Base-by-base conservation (phyloP, 345 rosid genomes). In the Citropsis articulata region DNA sequence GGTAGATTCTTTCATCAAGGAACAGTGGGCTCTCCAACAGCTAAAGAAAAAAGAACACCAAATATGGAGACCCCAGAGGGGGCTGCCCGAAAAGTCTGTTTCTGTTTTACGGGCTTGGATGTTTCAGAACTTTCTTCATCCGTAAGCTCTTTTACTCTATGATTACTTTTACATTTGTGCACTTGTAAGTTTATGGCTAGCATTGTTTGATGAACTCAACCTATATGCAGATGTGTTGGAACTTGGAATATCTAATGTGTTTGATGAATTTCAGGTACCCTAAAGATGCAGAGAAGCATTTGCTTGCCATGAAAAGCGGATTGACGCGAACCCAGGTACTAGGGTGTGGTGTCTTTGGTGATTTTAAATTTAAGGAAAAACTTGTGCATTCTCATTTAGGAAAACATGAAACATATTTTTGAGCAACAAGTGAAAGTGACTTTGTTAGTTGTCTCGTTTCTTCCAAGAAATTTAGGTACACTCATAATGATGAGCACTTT, bases 121-220 rank as follows among this genome's bases (percentile, higher is more conserved):
- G 99, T 96, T 96, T 84, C 94, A 96, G 70, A 94, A 96, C 89
- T 96, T 96, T 63, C 99, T 96, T 84, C 99, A 96, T 80, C 99
- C 99, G 99, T 96, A 79, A 90, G 89, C 73, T 71, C 50, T 61
- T n/a, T 48, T 55, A 53, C 38, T 12, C 0, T 1, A 21, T 24
- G 59, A 4, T 68, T 42, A 21, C 21, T 61, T 77, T 6, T 57
- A 53, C 28, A 73, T 67, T 5, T 45, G 25, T 57, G 33, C 55
- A 40, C 40, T 40, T 38, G 6, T 22, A 50, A 28, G 50, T 45
- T 45, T 45, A 13, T 3, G 50, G 50, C 4, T 21, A 31, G 77
- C 65, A 36, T 25, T n/a, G 6, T 53, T 65, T 66, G 77, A 71
- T 53, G 2, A n/a, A 5, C 66, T 42, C 60, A 16, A 7, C 60